Conservation (phyloP, 176 grass and related monocot genomes). For the Pharus latifolius region DNA sequence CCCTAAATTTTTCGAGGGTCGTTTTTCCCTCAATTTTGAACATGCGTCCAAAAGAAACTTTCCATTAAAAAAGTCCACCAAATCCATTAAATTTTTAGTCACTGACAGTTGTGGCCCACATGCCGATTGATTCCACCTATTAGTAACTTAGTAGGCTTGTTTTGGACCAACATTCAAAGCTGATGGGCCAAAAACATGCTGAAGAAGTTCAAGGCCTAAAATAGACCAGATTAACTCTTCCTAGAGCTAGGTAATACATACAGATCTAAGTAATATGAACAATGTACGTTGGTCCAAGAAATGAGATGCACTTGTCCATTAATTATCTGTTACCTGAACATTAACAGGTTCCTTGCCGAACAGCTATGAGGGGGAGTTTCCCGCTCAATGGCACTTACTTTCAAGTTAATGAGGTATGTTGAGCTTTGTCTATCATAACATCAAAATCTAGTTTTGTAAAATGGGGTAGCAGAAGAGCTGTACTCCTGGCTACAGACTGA, state of each 20-base stretch:
- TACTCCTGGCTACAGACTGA: neutral
- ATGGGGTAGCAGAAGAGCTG: constrained; percentile 12
- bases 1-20: too few species aligned
- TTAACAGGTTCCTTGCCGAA: constrained; percentile 87
- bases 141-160: too few species aligned
- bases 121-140: too few species aligned
- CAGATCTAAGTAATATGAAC: constrained; percentile 6
- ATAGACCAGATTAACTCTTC: too few species aligned
- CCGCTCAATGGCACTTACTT: constrained; percentile 98
- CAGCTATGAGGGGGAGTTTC: constrained; percentile 93
- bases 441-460: neutral
- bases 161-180: too few species aligned
- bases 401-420: constrained; percentile 90
- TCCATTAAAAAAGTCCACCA: too few species aligned
- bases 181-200: too few species aligned
- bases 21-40: too few species aligned
- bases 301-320: neutral
- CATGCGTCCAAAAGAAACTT: too few species aligned
- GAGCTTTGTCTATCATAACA: neutral
- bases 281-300: constrained; percentile 14
- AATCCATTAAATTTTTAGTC: too few species aligned
- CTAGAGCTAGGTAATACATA: neutral
- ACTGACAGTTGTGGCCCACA: too few species aligned
- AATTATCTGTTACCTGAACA: constrained; percentile 13
- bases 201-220: too few species aligned